Percentiles rank a stretch among this genome's conserved stretches.
Evolutionary conservation across 495 filamentous ascomycete genomes (phyloP).

Genomic region (Beverwykella pulmonaria): DNA sequence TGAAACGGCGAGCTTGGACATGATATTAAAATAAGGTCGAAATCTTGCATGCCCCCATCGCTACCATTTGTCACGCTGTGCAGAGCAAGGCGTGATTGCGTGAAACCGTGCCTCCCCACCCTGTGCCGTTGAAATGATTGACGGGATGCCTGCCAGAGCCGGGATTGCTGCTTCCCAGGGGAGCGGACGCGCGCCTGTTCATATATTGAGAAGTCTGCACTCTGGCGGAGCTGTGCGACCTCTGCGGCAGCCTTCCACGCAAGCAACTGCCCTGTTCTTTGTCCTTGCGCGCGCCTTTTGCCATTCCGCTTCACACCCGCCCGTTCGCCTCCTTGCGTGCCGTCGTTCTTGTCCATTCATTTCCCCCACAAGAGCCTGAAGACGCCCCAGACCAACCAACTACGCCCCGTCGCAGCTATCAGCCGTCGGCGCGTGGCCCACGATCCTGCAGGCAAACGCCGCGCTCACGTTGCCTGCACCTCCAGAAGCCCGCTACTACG

Average conservation of each 20-base stretch:
- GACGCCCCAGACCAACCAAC: background rate
- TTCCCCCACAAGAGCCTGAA: background rate
- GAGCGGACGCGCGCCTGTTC: too few species aligned
- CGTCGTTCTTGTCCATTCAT: background rate
- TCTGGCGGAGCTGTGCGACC: background rate
- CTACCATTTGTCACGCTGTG: background rate
- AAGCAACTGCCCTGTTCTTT: background rate
- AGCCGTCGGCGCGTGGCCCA: background rate
- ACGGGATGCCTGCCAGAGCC: too few species aligned
- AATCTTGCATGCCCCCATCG: constrained; percentile 7
- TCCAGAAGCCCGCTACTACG: too few species aligned
- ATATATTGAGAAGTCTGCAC: too few species aligned
- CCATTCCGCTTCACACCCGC: background rate
- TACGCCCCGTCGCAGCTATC: background rate
- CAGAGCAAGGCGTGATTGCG: background rate
- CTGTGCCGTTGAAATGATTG: background rate
- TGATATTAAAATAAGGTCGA: constrained; percentile 1
- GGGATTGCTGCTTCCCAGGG: too few species aligned
- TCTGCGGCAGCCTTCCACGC: background rate
- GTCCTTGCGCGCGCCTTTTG: background rate
- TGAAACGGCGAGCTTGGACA: constrained; percentile 25
- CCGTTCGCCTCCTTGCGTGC: background rate
- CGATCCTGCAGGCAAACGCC: background rate
- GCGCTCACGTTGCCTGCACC: background rate
- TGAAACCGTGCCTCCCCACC: background rate